phyloP scores from a whole-genome alignment of 176 grass and related monocot species.

The Carex cristatella region DNA sequence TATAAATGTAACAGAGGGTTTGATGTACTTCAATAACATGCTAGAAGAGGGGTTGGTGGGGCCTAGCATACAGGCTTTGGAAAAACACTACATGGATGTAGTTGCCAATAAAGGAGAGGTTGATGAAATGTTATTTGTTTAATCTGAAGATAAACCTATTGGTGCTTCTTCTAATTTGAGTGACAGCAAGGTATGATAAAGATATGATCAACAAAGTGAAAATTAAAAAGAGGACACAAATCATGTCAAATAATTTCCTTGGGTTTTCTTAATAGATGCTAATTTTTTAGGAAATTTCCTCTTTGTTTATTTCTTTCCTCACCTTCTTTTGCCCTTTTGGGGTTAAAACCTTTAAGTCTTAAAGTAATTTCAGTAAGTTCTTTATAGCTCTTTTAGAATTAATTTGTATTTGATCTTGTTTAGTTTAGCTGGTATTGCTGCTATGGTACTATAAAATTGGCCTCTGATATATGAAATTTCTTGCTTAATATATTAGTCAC shows the following conservation, averaged over 20 bases:
- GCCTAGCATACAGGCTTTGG: constrained; percentile 57
- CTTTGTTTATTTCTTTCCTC: constrained; percentile 12
- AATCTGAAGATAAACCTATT: constrained; percentile 35
- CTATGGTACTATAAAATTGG: no score
- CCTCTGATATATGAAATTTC: no score
- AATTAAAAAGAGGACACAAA: neutral
- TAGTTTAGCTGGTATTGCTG: no score
- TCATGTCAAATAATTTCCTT: neutral
- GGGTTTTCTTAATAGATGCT: neutral
- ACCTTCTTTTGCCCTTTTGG: constrained; percentile 6
- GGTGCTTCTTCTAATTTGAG: constrained; percentile 28
- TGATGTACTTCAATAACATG: constrained; percentile 68
- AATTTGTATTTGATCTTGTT: no score
- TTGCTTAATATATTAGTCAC: no score
- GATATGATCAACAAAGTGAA: neutral
- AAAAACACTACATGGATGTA: constrained; percentile 44
- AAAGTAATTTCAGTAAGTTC: no score
- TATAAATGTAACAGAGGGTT: constrained; percentile 48
- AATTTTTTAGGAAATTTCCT: neutral
- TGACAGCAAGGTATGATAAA: constrained; percentile 42
- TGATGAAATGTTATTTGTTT: constrained; percentile 62
- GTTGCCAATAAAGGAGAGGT: constrained; percentile 43
- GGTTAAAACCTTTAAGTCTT: no score
- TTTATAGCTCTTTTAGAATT: no score
- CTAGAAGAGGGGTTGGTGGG: constrained; percentile 50